Evolutionary conservation across 2,329 filamentous ascomycete genomes (phyloP).

Genomic region (Pestalotiopsis sp.): DNA sequence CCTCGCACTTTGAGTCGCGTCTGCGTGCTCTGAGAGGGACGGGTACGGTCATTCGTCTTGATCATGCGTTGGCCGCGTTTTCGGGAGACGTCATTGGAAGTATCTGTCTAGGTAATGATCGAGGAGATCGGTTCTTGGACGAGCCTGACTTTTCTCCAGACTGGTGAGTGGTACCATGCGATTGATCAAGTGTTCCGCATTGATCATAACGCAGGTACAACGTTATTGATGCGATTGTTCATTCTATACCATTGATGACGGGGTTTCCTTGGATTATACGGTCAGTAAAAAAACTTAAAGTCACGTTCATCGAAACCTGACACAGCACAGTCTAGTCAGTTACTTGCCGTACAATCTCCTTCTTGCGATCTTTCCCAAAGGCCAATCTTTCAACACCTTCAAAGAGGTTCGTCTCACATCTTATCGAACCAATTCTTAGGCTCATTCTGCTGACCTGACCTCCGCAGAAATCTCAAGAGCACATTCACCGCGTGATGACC

Average conservation of each 20-base stretch:
- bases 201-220: slow-evolving; percentile 13
- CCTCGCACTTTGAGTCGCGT: slow-evolving; percentile 6
- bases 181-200: no score
- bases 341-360: neutral
- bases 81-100: slow-evolving; percentile 16
- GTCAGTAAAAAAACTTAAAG: no score
- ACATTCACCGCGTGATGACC: neutral
- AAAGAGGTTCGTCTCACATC: neutral
- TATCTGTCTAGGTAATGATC: slow-evolving; percentile 17
- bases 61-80: neutral
- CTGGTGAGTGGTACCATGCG: no score
- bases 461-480: neutral
- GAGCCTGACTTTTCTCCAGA: slow-evolving; percentile 16
- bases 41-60: slow-evolving; percentile 3
- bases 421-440: no score
- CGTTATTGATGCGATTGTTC: neutral
- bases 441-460: no score
- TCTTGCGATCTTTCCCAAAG: neutral
- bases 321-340: no score
- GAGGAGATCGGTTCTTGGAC: slow-evolving; percentile 7
- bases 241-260: neutral
- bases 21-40: slow-evolving; percentile 11
- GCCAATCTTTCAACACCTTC: neutral
- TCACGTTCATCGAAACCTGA: no score
- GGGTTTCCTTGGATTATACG: neutral